Percentiles rank a stretch among this genome's conserved stretches.
Conservation (phyloP, 345 rosid species). For the Citrus australasica region DNA sequence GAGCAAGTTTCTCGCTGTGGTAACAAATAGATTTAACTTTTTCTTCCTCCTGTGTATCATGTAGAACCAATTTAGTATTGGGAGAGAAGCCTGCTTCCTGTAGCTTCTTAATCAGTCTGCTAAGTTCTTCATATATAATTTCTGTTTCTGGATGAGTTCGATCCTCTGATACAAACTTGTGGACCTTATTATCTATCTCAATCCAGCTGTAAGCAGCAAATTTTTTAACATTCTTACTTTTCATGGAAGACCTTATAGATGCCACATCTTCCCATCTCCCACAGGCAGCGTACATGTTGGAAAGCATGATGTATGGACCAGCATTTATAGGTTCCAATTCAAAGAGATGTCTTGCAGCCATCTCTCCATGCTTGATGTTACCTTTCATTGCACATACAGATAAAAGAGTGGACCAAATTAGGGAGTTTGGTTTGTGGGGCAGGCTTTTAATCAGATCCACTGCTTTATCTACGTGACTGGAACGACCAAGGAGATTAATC, state of each 20-base stretch:
- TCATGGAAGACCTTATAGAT: slow-evolving; percentile 51
- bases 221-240: slow-evolving; percentile 45
- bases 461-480: slow-evolving; percentile 42
- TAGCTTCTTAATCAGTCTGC: slow-evolving; percentile 33
- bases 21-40: slow-evolving; percentile 47
- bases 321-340: slow-evolving; percentile 49
- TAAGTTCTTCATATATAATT: slow-evolving; percentile 38
- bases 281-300: slow-evolving; percentile 55
- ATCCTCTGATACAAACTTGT: slow-evolving; percentile 58
- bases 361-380: slow-evolving; percentile 43
- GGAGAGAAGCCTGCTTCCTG: slow-evolving; percentile 47
- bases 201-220: slow-evolving; percentile 65
- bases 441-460: slow-evolving; percentile 35
- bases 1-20: slow-evolving; percentile 66
- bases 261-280: slow-evolving; percentile 64
- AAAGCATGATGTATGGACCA: slow-evolving; percentile 55
- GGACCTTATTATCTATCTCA: slow-evolving; percentile 45
- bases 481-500: slow-evolving; percentile 55
- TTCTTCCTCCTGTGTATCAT: slow-evolving; percentile 49
- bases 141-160: slow-evolving; percentile 45
- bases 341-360: slow-evolving; percentile 48
- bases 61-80: slow-evolving; percentile 43
- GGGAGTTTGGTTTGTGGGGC: slow-evolving; percentile 42
- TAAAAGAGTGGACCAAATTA: slow-evolving; percentile 53
- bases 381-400: slow-evolving; percentile 41